These are phyloP conservation scores for Tulasnella sp. DNA, from an alignment of 768 basidiomycete genomes.

Conservation along the genomic window DNA sequence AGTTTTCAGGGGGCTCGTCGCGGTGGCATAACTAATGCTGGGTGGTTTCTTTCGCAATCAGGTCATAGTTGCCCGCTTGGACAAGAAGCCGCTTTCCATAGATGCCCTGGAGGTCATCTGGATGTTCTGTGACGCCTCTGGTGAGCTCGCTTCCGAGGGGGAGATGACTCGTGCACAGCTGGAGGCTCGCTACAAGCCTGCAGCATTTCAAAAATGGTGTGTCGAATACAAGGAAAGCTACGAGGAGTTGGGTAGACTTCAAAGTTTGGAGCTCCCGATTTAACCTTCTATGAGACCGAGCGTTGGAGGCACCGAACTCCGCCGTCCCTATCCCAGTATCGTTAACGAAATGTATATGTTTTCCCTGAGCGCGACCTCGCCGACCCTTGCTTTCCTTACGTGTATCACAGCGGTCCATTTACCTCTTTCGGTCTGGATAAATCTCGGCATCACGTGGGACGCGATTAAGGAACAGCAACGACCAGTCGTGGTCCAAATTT, in stretches of 20 bases:
- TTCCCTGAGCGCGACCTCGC: background rate
- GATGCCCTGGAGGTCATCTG: background rate
- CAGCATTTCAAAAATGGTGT: constrained; percentile 7
- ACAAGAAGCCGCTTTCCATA: background rate
- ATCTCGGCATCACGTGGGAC: background rate
- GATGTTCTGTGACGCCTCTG: constrained; percentile 7
- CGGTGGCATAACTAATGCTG: background rate
- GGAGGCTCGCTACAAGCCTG: background rate
- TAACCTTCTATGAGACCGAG: background rate
- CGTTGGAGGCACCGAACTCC: background rate
- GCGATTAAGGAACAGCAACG: background rate
- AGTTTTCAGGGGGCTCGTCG: background rate
- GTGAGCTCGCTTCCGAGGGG: background rate
- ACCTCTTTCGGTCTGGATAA: background rate
- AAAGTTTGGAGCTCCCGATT: background rate
- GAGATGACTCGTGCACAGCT: background rate
- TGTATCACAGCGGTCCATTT: background rate
- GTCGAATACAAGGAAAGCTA: background rate
- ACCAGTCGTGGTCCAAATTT: background rate
- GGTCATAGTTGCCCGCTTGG: background rate
- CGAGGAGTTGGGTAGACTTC: background rate
- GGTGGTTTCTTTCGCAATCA: background rate
- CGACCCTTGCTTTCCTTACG: background rate
- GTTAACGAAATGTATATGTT: background rate
- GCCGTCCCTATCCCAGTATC: background rate